These are phyloP conservation scores for Acer negundo DNA, from an alignment of 345 rosid species.

Conservation along the genomic window DNA sequence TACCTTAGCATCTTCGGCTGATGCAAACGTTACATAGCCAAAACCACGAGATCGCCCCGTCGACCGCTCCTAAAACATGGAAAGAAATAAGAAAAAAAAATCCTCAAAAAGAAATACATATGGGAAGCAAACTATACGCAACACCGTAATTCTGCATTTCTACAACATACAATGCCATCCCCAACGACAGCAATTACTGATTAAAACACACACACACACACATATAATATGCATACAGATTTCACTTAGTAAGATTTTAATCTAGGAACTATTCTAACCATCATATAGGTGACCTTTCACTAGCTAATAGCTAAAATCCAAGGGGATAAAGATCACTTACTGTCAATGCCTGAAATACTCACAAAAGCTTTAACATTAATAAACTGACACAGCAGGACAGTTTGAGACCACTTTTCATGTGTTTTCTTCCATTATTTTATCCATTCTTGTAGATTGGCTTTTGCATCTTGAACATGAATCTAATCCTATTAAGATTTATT, in stretches of 20 bases:
- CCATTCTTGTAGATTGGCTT: neutral
- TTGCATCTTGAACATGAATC: neutral
- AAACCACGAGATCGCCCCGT: conserved; percentile 98
- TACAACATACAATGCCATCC: neutral
- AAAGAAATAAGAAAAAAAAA: conserved; percentile 7
- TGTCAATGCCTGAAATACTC: neutral
- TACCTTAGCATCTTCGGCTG: conserved; percentile 85
- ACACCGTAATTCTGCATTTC: neutral
- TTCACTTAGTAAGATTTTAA: neutral
- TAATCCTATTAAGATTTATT: too few species aligned
- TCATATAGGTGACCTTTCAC: neutral
- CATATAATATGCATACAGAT: neutral
- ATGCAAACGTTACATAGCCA: conserved; percentile 88
- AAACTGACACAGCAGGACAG: neutral
- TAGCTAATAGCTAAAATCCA: neutral
- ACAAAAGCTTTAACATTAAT: neutral
- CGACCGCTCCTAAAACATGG: conserved; percentile 67
- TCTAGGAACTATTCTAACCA: neutral
- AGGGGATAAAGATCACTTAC: neutral
- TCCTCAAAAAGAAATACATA: neutral
- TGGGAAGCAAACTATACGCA: neutral
- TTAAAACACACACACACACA: neutral
- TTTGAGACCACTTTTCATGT: neutral
- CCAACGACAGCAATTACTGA: neutral
- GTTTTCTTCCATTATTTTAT: neutral